phyloP scores from a whole-genome alignment of 2,329 filamentous ascomycete species.

The Phialophora expanda region DNA sequence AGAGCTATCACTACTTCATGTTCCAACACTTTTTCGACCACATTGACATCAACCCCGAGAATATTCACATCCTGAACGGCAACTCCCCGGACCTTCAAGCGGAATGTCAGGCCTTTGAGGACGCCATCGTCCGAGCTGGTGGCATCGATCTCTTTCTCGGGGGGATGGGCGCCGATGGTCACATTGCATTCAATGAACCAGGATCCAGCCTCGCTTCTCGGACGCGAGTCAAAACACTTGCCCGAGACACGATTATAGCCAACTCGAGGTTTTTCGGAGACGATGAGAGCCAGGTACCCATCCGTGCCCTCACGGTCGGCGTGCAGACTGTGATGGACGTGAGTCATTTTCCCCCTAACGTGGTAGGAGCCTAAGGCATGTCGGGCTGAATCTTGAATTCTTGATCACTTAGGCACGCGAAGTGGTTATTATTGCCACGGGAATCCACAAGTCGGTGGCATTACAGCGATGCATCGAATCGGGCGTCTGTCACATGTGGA shows the following conservation, averaged over 20 bases:
- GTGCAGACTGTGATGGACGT: conserved; percentile 83
- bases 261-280: conserved; percentile 84
- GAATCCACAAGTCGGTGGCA: conserved; percentile 78
- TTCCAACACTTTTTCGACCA: conserved; percentile 90
- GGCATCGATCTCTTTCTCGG: conserved; percentile 87
- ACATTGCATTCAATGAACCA: conserved; percentile 90
- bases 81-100: conserved; percentile 76
- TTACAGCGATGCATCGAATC: conserved; percentile 81
- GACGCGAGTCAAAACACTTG: conserved; percentile 83
- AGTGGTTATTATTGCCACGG: conserved; percentile 81
- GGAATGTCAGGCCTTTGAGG: conserved; percentile 80
- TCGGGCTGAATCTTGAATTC: too few relatives aligned
- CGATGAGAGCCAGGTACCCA: conserved; percentile 74
- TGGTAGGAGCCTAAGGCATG: too few relatives aligned
- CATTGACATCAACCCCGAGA: conserved; percentile 78
- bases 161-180: conserved; percentile 83
- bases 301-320: conserved; percentile 82
- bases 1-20: conserved; percentile 92
- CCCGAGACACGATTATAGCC: conserved; percentile 83
- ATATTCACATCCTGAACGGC: conserved; percentile 84
- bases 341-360: conserved; percentile 30
- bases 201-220: conserved; percentile 77
- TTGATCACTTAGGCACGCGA: conserved; percentile 54
- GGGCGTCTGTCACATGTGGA: conserved; percentile 90
- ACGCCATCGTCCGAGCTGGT: conserved; percentile 72